A percentile compares a stretch with the other conserved stretches of the same genome.
These are phyloP conservation scores for Eucalyptus decipiens DNA, from an alignment of 345 rosid genomes.

Conservation along the genomic window DNA sequence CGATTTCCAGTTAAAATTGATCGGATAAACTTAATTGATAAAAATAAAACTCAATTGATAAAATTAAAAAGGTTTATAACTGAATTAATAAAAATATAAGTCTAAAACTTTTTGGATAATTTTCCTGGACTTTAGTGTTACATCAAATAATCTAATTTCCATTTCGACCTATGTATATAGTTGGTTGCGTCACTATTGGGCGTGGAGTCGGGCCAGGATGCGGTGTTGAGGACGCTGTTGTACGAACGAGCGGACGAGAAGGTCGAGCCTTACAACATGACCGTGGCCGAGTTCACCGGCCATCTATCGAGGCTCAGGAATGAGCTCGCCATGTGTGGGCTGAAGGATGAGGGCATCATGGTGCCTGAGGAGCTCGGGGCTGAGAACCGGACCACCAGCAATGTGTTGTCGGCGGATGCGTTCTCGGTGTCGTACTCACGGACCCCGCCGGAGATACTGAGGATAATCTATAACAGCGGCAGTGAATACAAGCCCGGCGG, in stretches of 20 bases:
- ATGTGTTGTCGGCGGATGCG: constrained; percentile 16
- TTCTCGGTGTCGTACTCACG: constrained; percentile 15
- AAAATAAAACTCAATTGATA: not conserved
- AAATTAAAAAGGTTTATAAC: rapidly evolving
- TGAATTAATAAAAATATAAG: too few species aligned
- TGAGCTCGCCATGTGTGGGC: constrained; percentile 21
- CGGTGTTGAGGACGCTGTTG: constrained; percentile 36
- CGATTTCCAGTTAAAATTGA: rapidly evolving
- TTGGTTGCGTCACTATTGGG: constrained; percentile 46
- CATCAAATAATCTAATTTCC: not conserved
- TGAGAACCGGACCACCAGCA: constrained; percentile 15
- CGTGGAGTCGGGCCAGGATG: constrained; percentile 69
- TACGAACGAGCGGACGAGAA: constrained; percentile 15
- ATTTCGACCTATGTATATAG: not conserved
- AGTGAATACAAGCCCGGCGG: constrained; percentile 14
- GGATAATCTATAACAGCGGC: constrained; percentile 18
- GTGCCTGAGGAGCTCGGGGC: constrained; percentile 28
- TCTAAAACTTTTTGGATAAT: not conserved
- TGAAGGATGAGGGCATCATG: constrained; percentile 40
- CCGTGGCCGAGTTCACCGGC: constrained; percentile 22
- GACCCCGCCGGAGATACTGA: constrained; percentile 20
- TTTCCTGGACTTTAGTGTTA: not conserved
- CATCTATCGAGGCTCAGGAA: constrained; percentile 20
- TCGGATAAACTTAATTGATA: too few species aligned
- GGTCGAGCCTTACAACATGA: constrained; percentile 19